Conservation (phyloP, 2,329 filamentous ascomycete genomes). For the Didymella keratinophila region DNA sequence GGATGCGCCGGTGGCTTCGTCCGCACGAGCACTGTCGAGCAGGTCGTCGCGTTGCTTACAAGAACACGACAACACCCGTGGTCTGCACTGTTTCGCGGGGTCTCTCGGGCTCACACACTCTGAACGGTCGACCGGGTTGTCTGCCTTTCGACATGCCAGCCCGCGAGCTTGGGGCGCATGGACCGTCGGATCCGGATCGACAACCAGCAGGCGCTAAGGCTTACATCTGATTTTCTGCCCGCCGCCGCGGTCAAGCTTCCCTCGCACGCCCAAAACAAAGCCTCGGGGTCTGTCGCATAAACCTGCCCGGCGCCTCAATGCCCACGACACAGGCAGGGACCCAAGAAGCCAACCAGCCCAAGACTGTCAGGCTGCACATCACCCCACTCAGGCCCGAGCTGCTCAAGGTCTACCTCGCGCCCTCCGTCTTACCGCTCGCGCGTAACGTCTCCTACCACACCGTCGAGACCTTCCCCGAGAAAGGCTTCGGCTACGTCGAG, state of each 20-base stretch:
- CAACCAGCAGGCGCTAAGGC: slow-evolving; percentile 39
- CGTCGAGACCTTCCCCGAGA: slow-evolving; percentile 87
- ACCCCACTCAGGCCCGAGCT: slow-evolving; percentile 82
- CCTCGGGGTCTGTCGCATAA: slow-evolving; percentile 4
- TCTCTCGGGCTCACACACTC: neutral
- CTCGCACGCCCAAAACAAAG: slow-evolving; percentile 4
- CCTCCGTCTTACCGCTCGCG: slow-evolving; percentile 70
- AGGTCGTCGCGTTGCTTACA: slow-evolving; percentile 5
- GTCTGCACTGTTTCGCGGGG: neutral
- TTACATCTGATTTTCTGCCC: slow-evolving; percentile 40
- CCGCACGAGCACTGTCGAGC: neutral
- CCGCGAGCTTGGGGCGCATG: slow-evolving; percentile 5
- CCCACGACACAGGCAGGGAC: slow-evolving; percentile 42
- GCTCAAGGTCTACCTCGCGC: slow-evolving; percentile 74
- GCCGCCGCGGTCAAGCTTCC: slow-evolving; percentile 23
- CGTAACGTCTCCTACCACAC: slow-evolving; percentile 88
- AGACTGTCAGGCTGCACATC: slow-evolving; percentile 75
- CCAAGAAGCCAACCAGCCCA: slow-evolving; percentile 30
- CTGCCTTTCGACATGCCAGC: neutral
- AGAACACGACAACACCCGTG: slow-evolving; percentile 1
- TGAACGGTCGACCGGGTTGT: neutral
- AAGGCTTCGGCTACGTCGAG: slow-evolving; percentile 88
- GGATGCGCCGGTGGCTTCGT: slow-evolving; percentile 11
- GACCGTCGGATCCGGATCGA: slow-evolving; percentile 14
- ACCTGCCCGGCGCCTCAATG: slow-evolving; percentile 41